These are phyloP conservation scores for Furcasterigmium furcatum DNA, from an alignment of 2,329 filamentous ascomycete genomes.

Conservation along the genomic window DNA sequence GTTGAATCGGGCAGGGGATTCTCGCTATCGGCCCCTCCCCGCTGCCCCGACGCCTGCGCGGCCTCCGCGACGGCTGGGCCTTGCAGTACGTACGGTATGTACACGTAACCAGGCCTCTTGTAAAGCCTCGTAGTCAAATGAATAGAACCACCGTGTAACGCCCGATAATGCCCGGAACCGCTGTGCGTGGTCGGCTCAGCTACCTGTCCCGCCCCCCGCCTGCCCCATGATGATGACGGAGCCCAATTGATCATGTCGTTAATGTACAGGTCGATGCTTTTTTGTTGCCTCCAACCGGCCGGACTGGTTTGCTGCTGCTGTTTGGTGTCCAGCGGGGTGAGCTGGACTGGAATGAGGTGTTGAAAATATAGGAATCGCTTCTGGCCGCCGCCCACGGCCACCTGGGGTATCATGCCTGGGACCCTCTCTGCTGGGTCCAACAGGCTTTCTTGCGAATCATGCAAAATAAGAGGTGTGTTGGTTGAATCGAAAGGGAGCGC, in stretches of 20 bases:
- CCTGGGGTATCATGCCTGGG: conserved; percentile 5
- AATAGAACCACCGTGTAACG: conserved; percentile 19
- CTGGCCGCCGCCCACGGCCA: conserved; percentile 1
- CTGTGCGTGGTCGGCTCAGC: neutral
- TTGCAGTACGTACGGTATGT: conserved; percentile 40
- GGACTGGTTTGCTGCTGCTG: no score
- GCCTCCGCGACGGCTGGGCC: no score
- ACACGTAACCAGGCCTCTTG: no score
- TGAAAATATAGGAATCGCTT: neutral
- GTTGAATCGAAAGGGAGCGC: neutral
- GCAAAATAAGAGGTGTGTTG: neutral
- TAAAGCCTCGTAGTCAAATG: neutral
- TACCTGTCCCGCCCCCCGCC: neutral
- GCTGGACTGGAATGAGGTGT: no score
- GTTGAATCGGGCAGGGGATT: no score
- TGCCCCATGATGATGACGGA: neutral
- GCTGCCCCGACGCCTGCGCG: no score
- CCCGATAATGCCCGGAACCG: conserved; percentile 2
- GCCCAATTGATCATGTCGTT: conserved; percentile 1
- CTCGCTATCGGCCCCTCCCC: no score
- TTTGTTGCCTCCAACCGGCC: neutral
- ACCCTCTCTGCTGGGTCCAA: neutral
- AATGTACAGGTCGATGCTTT: conserved; percentile 3
- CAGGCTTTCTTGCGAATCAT: conserved; percentile 2
- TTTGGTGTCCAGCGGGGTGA: no score